These are phyloP conservation scores for Yamadazyma sp. DNA, from an alignment of 805 yeast genomes.

Conservation along the genomic window DNA sequence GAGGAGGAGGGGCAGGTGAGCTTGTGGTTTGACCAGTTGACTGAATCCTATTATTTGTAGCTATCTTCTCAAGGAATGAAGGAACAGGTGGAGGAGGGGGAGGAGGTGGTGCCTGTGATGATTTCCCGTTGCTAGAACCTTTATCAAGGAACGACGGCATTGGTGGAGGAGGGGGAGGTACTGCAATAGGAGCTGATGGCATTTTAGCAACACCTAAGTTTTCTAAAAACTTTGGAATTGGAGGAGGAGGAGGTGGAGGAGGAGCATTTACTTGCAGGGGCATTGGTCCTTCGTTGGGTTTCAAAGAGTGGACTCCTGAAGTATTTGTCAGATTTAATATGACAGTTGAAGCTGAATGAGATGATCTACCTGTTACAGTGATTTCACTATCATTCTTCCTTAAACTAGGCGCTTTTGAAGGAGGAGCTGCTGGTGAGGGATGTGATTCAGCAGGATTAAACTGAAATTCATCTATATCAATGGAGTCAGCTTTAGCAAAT, in stretches of 20 bases:
- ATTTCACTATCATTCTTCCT: no score
- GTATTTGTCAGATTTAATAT: no score
- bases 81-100: constrained; percentile 30
- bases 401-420: no score
- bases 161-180: constrained; percentile 19
- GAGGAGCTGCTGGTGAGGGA: constrained; percentile 1
- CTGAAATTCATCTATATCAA: constrained; percentile 1
- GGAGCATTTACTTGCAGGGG: constrained; percentile 16
- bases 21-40: constrained; percentile 1
- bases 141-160: no score
- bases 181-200: not conserved
- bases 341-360: no score
- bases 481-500: not conserved
- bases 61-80: constrained; percentile 8
- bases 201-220: not conserved
- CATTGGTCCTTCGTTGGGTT: no score
- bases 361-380: no score
- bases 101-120: constrained; percentile 11
- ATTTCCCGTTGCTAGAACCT: no score
- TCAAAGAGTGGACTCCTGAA: no score
- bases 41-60: no score
- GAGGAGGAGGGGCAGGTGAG: constrained; percentile 11
- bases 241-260: constrained; percentile 21
- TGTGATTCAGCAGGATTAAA: not conserved
- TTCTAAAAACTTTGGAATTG: constrained; percentile 13